A percentile compares a stretch with the other conserved stretches of the same genome.
Conservation (phyloP, 805 yeast species). For the Sugiyamaella lignohabitans region DNA sequence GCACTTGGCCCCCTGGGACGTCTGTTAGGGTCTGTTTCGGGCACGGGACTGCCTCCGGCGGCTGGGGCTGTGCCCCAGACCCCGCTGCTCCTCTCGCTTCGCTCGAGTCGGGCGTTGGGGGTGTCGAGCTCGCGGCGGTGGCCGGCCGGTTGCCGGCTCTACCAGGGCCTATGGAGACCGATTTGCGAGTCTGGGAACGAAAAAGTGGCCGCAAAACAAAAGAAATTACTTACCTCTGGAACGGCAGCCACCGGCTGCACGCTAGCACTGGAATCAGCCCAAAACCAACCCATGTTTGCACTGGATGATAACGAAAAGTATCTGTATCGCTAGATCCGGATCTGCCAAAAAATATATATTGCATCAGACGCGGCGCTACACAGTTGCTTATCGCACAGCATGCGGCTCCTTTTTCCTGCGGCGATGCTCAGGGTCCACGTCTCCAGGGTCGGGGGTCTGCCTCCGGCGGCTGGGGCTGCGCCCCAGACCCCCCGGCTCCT, state of each 20-base stretch:
- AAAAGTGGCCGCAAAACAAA: neutral
- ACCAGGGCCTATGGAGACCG: too few species aligned
- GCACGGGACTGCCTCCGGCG: constrained; percentile 1
- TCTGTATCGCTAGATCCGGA: too few species aligned
- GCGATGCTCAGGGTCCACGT: too few species aligned
- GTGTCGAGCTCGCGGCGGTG: neutral
- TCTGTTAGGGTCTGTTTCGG: neutral
- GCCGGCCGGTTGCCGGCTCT: neutral
- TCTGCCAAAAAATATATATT: too few species aligned
- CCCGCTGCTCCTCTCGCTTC: neutral
- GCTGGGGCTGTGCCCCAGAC: neutral
- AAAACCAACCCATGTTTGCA: constrained; percentile 88
- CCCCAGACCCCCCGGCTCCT: too few species aligned
- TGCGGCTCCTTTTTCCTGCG: too few species aligned
- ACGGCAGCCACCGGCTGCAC: neutral
- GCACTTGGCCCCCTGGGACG: constrained; percentile 33
- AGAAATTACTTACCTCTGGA: neutral
- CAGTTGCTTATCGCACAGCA: too few species aligned
- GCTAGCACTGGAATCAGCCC: constrained; percentile 47
- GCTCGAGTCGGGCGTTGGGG: neutral
- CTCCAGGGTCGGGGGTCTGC: too few species aligned
- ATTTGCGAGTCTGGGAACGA: too few species aligned
- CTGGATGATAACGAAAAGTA: too few species aligned
- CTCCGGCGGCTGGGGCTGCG: too few species aligned
- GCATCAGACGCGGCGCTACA: too few species aligned